phyloP scores from a whole-genome alignment of 441 rosid genomes.

The Arabidopsis lyrata region DNA sequence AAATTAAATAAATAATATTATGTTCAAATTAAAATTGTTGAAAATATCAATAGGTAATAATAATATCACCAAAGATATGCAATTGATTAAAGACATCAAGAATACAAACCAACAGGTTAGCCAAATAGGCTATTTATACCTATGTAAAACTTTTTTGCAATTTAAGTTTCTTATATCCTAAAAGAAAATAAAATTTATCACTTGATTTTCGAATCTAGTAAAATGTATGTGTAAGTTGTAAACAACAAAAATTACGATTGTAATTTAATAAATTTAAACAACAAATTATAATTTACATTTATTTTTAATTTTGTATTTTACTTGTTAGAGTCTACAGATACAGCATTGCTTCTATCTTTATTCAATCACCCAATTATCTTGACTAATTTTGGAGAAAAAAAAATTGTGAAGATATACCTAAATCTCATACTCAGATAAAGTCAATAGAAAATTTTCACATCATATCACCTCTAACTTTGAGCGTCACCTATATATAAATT shows the following conservation, averaged over 20 bases:
- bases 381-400: background rate
- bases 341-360: background rate
- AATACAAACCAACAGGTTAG: background rate
- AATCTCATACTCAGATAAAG: background rate
- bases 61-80: background rate
- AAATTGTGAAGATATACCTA: background rate
- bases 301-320: background rate
- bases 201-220: background rate
- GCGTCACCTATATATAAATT: too few relatives aligned
- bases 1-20: background rate
- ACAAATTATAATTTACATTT: background rate
- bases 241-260: background rate
- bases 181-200: background rate
- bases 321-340: background rate
- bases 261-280: background rate
- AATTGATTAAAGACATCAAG: background rate
- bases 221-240: background rate
- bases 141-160: background rate
- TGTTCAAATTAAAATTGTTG: background rate
- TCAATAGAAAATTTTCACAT: too few relatives aligned
- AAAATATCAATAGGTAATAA: background rate
- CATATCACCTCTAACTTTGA: too few relatives aligned
- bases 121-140: background rate
- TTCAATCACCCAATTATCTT: background rate
- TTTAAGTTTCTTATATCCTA: background rate